These are phyloP conservation scores for Sanchytrium tribonematis DNA, from an alignment of 371 early-diverging fungal genomes.

Conservation along the genomic window DNA sequence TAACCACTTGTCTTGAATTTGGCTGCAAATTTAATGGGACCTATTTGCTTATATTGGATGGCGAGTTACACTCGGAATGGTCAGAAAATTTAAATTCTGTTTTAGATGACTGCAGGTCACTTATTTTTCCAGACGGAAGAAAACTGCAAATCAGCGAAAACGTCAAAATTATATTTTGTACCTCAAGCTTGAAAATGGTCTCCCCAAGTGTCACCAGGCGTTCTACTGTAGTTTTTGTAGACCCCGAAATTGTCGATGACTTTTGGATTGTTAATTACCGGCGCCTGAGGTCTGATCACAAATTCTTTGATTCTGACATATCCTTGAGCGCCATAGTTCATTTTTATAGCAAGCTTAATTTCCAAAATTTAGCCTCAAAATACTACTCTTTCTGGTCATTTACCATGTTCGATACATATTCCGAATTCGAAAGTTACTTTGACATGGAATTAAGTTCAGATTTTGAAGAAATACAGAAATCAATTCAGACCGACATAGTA, in stretches of 20 bases:
- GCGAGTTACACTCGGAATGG: background rate
- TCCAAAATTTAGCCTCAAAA: background rate
- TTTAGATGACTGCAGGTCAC: background rate
- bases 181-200: background rate
- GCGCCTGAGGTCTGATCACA: background rate
- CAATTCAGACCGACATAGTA: background rate
- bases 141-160: background rate
- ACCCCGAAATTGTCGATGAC: background rate
- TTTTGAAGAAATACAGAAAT: background rate
- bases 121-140: background rate
- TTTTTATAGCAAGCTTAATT: background rate
- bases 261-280: background rate
- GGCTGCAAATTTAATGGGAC: background rate
- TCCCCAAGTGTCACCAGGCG: background rate
- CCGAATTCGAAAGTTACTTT: background rate
- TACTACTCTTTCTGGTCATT: background rate
- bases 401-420: background rate
- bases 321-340: background rate
- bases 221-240: background rate
- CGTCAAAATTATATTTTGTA: background rate
- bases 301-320: background rate
- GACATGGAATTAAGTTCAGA: background rate
- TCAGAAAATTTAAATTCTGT: background rate
- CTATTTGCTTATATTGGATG: background rate
- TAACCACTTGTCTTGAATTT: background rate